Evolutionary conservation across 2,329 filamentous ascomycete genomes (phyloP).

Genomic region (Neodidymelliopsis sp.): DNA sequence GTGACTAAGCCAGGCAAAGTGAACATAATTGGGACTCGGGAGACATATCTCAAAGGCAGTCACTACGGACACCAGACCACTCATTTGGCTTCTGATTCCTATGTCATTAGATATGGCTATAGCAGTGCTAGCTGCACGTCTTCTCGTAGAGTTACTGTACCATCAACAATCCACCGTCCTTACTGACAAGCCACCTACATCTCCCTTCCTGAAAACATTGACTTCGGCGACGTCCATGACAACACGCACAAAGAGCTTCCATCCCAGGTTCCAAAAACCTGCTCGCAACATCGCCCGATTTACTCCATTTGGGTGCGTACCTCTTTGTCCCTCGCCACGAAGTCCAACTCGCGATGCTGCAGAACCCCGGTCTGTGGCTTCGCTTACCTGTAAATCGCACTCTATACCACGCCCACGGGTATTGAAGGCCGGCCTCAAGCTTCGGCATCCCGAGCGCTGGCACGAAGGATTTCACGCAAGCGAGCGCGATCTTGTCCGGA

Average conservation of each 20-base stretch:
- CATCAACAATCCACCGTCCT: not conserved
- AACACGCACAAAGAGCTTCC: too few relatives aligned
- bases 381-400: not conserved
- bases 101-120: not conserved
- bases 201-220: too few relatives aligned
- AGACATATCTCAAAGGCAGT: too few relatives aligned
- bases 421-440: not conserved
- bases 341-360: not conserved
- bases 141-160: not conserved
- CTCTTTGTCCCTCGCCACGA: not conserved
- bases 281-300: too few relatives aligned
- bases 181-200: too few relatives aligned
- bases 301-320: too few relatives aligned
- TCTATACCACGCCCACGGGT: not conserved
- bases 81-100: not conserved
- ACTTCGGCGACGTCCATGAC: too few relatives aligned
- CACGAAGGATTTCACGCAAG: not conserved
- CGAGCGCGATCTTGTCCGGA: constrained; percentile 1
- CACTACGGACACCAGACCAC: not conserved
- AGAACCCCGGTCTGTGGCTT: not conserved
- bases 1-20: too few relatives aligned
- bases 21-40: too few relatives aligned
- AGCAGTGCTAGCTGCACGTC: not conserved
- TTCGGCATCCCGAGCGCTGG: not conserved
- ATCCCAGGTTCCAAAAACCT: too few relatives aligned